Evolutionary conservation across 2,329 filamentous ascomycete genomes (phyloP), one percentile per base, ranked within the genome.

Genomic region (Penicillium paneum): DNA sequence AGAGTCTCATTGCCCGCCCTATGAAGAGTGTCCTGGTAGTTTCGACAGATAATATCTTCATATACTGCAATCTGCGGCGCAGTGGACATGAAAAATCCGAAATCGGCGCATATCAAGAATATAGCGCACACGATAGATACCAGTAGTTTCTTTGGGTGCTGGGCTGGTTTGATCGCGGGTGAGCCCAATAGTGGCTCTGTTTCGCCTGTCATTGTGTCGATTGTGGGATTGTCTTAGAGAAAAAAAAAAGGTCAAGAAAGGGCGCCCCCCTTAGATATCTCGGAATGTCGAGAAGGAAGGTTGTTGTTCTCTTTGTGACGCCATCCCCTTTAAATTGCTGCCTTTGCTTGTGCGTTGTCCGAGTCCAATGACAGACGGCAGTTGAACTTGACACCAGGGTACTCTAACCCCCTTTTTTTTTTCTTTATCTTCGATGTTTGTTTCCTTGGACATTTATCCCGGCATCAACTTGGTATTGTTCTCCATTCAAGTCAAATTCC

Each of bases 31-130:
- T 53, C 24, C 11, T 60, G 57, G 40, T 66, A 59, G 11, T 66
- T 60, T 19, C 53, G 57, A 42, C 68, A 68, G 42, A 67, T 63
- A 41, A 68, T 66, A 17, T 64, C 52, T 42, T 70, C 63, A 21
- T 67, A 66, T 7, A 70, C 62, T 8, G 60, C 57, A 12, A 66
- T 57, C 54, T 71, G 64, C 1, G 68, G 60, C 0, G 68, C 62
- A 12, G 49, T 43, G 0, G 56, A 49, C 49, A 70, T 43, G 26
- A 55, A 60, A 31, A 49, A 55, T 15, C 66, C 66, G 43, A 67
- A 65, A 26, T 67, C 65, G 5, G 52, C 40, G 0, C 52, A 47
- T 5, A 68, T 28, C 15, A 65, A 40, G 24, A 65, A 54, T n/a
- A 60, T 41, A 2, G 53, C 55, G 28, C 57, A 60, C 5, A 56